phyloP scores from a whole-genome alignment of 805 yeast species.

The Saccharomycopsis fibuligera region DNA sequence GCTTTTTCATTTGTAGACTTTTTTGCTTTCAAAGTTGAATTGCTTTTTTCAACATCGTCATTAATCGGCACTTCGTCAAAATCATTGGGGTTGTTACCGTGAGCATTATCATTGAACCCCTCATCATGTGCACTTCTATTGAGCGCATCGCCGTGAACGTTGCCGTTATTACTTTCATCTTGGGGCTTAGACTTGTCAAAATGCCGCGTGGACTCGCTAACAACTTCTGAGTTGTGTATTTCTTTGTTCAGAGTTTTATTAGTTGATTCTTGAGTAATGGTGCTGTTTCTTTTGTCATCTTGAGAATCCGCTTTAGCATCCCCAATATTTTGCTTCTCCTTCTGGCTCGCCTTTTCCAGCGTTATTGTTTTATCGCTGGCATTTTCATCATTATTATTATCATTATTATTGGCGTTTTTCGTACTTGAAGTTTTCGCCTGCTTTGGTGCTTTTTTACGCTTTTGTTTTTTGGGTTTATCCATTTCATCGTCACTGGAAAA shows the following conservation, averaged over 20 bases:
- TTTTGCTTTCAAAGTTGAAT: too few species aligned
- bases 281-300: not conserved
- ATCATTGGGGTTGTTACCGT: too few species aligned
- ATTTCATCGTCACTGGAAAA: slow-evolving; percentile 15
- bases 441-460: too few species aligned
- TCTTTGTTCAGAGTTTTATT: not conserved
- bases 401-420: slow-evolving; percentile 1
- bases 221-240: not conserved
- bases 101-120: too few species aligned
- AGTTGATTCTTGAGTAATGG: not conserved
- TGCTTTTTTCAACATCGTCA: too few species aligned
- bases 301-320: not conserved
- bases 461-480: not conserved
- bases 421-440: not conserved
- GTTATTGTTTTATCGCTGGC: slow-evolving; percentile 1
- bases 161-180: too few species aligned
- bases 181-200: too few species aligned
- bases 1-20: too few species aligned
- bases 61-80: too few species aligned
- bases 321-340: slow-evolving; percentile 1
- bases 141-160: too few species aligned
- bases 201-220: not conserved
- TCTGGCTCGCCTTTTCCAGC: slow-evolving; percentile 4
- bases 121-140: too few species aligned
- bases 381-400: not conserved